Conservation (phyloP, 2,329 filamentous ascomycete genomes). For the Fusarium pininemorale region DNA sequence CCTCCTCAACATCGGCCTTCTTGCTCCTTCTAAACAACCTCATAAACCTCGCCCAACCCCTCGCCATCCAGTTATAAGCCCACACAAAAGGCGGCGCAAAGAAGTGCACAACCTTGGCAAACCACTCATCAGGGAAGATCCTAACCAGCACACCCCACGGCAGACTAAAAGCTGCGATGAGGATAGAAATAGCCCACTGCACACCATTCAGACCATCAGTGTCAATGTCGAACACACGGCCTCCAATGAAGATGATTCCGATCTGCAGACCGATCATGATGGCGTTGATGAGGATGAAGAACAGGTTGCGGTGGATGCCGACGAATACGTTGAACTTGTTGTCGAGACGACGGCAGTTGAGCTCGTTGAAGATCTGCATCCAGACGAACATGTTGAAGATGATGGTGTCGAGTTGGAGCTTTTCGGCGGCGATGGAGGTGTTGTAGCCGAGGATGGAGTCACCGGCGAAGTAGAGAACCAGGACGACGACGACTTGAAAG, state of each 20-base stretch:
- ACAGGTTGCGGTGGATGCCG: constrained; percentile 82
- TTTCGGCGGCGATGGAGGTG: constrained; percentile 54
- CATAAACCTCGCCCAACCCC: neutral
- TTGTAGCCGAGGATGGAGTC: constrained; percentile 43
- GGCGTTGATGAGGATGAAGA: constrained; percentile 85
- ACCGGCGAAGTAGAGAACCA: constrained; percentile 85
- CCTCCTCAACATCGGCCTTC: neutral
- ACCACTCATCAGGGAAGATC: constrained; percentile 19
- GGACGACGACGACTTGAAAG: constrained; percentile 83
- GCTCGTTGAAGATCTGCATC: constrained; percentile 95
- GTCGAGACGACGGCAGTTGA: constrained; percentile 86
- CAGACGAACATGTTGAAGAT: constrained; percentile 99
- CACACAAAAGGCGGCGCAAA: constrained; percentile 10
- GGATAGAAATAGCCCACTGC: constrained; percentile 89
- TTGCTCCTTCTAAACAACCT: neutral
- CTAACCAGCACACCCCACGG: constrained; percentile 11
- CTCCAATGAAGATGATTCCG: constrained; percentile 89
- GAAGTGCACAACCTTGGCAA: constrained; percentile 1
- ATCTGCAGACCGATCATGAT: constrained; percentile 91
- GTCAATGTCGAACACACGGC: constrained; percentile 79
- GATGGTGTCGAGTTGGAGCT: constrained; percentile 73
- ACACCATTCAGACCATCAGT: constrained; percentile 67
- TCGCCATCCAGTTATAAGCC: neutral
- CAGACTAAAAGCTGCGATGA: constrained; percentile 47
- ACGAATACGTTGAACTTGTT: constrained; percentile 97